Evolutionary conservation across 2,329 filamentous ascomycete genomes (phyloP).

Genomic region (Penicillium digitatum): DNA sequence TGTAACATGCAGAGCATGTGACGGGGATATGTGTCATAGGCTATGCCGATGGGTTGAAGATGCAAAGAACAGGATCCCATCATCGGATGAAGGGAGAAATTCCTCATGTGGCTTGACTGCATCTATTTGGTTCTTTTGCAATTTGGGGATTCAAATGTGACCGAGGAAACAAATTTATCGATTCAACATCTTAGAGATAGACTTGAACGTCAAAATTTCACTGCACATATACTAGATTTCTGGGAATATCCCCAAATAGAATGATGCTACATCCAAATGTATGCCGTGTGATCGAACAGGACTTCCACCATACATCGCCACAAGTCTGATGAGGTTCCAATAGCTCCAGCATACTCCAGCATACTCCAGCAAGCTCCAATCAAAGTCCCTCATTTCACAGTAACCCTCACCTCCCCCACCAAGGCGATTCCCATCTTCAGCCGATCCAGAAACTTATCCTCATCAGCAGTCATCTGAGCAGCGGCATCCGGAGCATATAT

Average conservation of each 20-base stretch:
- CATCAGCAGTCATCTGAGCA: slow-evolving; percentile 19
- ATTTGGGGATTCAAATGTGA: background rate
- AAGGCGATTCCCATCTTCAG: slow-evolving; percentile 3
- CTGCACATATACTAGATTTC: background rate
- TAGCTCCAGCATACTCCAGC: background rate
- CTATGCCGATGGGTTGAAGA: too few species aligned
- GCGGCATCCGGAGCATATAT: slow-evolving; percentile 13
- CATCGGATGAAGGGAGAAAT: background rate
- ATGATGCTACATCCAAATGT: background rate
- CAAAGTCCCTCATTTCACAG: background rate
- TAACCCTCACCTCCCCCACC: slow-evolving; percentile 2
- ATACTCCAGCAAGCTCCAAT: background rate
- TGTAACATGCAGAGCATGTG: slow-evolving; percentile 23
- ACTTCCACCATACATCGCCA: background rate
- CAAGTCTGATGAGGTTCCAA: background rate
- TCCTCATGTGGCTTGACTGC: background rate
- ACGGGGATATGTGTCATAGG: slow-evolving; percentile 13
- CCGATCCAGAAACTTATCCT: slow-evolving; percentile 18
- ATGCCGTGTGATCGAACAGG: background rate
- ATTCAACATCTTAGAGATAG: background rate
- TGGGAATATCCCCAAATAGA: too few species aligned
- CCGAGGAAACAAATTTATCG: too few species aligned
- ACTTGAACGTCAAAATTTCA: background rate
- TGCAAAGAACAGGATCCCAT: background rate
- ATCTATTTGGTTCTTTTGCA: background rate